Evolutionary conservation across 192 early-diverging fungal species (phyloP), one percentile per base, ranked within the genome.

Genomic region (Podila epicladia): DNA sequence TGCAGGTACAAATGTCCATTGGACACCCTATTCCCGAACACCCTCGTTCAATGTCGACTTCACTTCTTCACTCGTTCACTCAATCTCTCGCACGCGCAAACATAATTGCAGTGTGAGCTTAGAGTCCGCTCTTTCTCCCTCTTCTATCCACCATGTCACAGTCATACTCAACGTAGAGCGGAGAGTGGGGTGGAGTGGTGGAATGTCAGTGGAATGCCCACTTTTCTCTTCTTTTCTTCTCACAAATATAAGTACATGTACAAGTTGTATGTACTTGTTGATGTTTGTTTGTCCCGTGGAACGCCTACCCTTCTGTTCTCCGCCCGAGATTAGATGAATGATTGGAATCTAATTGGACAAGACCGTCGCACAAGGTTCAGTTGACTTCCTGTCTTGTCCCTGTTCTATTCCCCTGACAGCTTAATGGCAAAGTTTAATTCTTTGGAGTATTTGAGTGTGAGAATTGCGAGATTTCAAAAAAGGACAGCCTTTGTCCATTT

Each of bases 251-350:
- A 60, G 17, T 13, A 33, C 33, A 33, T 6, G 33, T 33, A 33
- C 33, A n/a, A 58, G 61, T 22, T 22, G 67, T 26, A 31, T 48
- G 61, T 53, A 37, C 32, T 63, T 41, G 19, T 48, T 58, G 7
- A 17, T 49, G 33, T 60, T n/a, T 58, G 24, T 31, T 51, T 70
- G 64, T 67, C 66, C 64, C 64, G 75, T 71, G 63, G 69, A 53
- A 51, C 50, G 55, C 41, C 41, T 45, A 9, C 15, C 15, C 41
- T 15, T 45, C 7, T 17, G 41, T 45, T 45, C 41, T 45, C 41
- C 41, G 41, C 41, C 41, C 19, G 13, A 71, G 75, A 77, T 77
- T 77, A 77, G 75, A 77, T 77, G 75, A 66, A 66, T 58, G 69
- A 77, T 71, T 55, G 12, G 3, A n/a, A 71, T 77, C 28, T 71